A percentile compares a stretch with the other conserved stretches of the same genome.
Evolutionary conservation across 1,139 yeast genomes (phyloP).

Genomic region (Saccharomyces pastorianus): DNA sequence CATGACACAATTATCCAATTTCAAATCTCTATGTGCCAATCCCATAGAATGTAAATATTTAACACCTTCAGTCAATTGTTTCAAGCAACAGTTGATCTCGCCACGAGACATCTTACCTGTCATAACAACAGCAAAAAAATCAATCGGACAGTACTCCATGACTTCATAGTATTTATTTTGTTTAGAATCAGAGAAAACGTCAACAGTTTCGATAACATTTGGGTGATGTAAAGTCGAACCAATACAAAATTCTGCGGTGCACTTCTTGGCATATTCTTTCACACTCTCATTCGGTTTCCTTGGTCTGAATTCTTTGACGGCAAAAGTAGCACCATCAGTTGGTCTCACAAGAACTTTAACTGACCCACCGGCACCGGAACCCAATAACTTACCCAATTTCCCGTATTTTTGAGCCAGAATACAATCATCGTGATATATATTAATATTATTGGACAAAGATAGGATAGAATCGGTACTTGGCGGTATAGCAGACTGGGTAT

Average conservation of each 20-base stretch:
- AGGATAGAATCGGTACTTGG: slow-evolving; percentile 31
- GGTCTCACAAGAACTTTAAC: slow-evolving; percentile 80
- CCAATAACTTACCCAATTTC: slow-evolving; percentile 79
- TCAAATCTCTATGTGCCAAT: slow-evolving; percentile 89
- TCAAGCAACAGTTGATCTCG: slow-evolving; percentile 84
- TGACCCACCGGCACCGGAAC: slow-evolving; percentile 98
- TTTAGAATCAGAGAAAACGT: slow-evolving; percentile 58
- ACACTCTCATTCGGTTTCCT: slow-evolving; percentile 74
- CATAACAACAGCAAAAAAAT: slow-evolving; percentile 96
- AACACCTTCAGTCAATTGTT: slow-evolving; percentile 80
- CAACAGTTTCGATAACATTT: slow-evolving; percentile 87
- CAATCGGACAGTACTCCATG: slow-evolving; percentile 96
- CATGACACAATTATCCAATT: slow-evolving; percentile 89
- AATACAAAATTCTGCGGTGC: slow-evolving; percentile 94
- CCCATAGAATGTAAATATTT: slow-evolving; percentile 81
- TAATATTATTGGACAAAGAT: slow-evolving; percentile 30
- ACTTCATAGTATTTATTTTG: slow-evolving; percentile 87
- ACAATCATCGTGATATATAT: slow-evolving; percentile 49
- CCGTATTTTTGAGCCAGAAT: slow-evolving; percentile 78
- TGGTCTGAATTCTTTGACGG: slow-evolving; percentile 92
- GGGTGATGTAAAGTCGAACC: slow-evolving; percentile 95
- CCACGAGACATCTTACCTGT: slow-evolving; percentile 81
- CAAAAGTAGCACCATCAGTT: slow-evolving; percentile 77
- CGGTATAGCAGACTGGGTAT: slow-evolving; percentile 32
- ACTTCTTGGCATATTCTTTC: slow-evolving; percentile 88